Evolutionary conservation across 768 basidiomycete genomes (phyloP), one percentile per base, ranked within the genome.

Genomic region (Termitomyces sp.): DNA sequence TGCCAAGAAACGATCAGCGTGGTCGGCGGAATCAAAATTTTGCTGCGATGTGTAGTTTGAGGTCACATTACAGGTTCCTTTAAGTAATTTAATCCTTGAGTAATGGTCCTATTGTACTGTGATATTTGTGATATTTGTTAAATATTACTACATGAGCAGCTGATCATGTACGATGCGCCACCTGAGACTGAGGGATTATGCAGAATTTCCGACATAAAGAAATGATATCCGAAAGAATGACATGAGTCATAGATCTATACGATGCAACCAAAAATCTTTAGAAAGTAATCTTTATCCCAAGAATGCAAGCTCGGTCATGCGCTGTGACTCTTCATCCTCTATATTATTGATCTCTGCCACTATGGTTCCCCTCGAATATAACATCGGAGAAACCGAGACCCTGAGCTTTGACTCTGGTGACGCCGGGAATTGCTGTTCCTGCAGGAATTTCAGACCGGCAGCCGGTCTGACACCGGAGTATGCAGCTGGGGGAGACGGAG

Each of bases 221-320:
- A 55, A 49, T 46, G 49, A 46, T 51, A 60, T 56, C 38, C 38
- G 47, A 49, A 51, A 43, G 51, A 63, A 36, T 51, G 36, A 47
- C 46, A 51, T 34, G 52, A 45, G 40, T 29, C 20, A 43, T 56
- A 50, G n/a, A 34, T n/a, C 20, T 38, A 8, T 11, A 50, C 15
- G 11, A 20, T 53, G 25, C 29, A 53, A 49, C 15, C n/a, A 61
- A 17, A 58, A 34, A 60, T 53, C 32, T 1, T 48, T 36, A 48
- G 11, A 54, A 66, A 37, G 55, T n/a, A 17, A 49, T 46, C 15
- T n/a, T 63, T 68, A 79, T 59, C 70, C 74, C 68, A 88, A 72
- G 69, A 91, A 92, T 57, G 88, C 88, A 67, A 89, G 69, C 75
- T 92, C 89, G 48, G 86, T 85, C 77, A 90, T 74, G 71, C 87